A percentile compares a stretch with the other conserved stretches of the same genome.
Conservation (phyloP, 2,329 filamentous ascomycete species). For the Calonectria pauciramosa region DNA sequence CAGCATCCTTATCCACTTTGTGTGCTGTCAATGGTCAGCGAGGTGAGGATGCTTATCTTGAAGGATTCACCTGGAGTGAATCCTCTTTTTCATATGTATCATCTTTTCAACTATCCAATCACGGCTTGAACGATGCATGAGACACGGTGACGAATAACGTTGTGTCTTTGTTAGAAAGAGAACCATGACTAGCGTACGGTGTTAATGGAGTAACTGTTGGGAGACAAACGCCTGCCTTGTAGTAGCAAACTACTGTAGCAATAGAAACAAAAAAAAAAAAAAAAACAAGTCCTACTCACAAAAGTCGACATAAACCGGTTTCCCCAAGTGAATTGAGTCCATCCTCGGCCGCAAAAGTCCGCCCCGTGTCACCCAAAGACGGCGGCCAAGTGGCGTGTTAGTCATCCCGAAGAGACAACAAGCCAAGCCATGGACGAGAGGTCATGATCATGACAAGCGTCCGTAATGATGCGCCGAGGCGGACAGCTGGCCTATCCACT, state of each 20-base stretch:
- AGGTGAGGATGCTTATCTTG: neutral
- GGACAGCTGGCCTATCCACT: constrained; percentile 17
- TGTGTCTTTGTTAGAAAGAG: neutral
- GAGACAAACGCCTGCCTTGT: neutral
- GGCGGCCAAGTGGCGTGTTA: neutral
- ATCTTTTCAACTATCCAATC: neutral
- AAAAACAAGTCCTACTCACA: neutral
- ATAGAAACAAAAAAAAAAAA: neutral
- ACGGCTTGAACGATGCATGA: neutral
- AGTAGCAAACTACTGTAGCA: neutral
- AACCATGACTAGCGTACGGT: neutral
- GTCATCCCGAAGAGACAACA: constrained; percentile 2
- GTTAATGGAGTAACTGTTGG: neutral
- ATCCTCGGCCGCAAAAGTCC: neutral
- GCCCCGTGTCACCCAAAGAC: neutral
- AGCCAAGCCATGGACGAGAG: neutral
- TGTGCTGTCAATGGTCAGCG: neutral
- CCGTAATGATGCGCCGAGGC: constrained; percentile 25
- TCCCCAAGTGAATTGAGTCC: neutral
- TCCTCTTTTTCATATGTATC: neutral
- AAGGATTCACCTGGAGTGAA: neutral
- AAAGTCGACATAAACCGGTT: neutral
- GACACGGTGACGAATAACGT: neutral
- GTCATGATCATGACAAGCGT: neutral
- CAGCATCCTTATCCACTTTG: neutral